Evolutionary conservation across 2,329 filamentous ascomycete genomes (phyloP).

Genomic region (Clonostachys rosea): DNA sequence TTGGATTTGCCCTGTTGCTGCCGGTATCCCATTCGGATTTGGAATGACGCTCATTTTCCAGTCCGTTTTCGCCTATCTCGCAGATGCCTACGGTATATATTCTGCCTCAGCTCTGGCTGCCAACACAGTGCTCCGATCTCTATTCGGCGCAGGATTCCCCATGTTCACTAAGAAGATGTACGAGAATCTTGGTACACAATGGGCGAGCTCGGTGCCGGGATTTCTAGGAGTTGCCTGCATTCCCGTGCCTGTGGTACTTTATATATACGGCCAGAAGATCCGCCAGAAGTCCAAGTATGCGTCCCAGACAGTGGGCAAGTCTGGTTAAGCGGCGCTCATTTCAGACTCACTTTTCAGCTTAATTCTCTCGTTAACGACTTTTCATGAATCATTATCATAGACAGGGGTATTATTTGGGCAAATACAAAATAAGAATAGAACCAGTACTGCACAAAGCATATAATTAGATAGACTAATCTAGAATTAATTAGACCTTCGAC

Average conservation of each 20-base stretch:
- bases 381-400: too few relatives aligned
- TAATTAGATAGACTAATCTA: too few relatives aligned
- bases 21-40: constrained; percentile 40
- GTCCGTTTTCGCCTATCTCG: constrained; percentile 54
- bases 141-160: constrained; percentile 64
- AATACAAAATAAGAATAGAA: too few relatives aligned
- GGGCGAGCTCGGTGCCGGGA: constrained; percentile 63
- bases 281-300: constrained; percentile 50
- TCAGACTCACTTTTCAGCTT: too few relatives aligned
- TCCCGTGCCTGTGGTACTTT: constrained; percentile 55
- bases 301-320: constrained; percentile 20
- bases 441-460: too few relatives aligned
- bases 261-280: constrained; percentile 50
- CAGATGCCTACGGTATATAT: constrained; percentile 63
- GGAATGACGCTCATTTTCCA: constrained; percentile 57
- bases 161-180: constrained; percentile 56
- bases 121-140: constrained; percentile 60
- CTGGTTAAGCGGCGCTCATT: too few relatives aligned
- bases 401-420: too few relatives aligned
- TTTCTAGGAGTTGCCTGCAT: constrained; percentile 61
- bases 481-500: too few relatives aligned
- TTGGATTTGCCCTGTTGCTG: constrained; percentile 40
- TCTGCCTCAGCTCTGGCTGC: constrained; percentile 66
- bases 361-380: too few relatives aligned
- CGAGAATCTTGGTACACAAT: constrained; percentile 57